phyloP scores from a whole-genome alignment of 768 basidiomycete species.

The Lactarius psammicola region DNA sequence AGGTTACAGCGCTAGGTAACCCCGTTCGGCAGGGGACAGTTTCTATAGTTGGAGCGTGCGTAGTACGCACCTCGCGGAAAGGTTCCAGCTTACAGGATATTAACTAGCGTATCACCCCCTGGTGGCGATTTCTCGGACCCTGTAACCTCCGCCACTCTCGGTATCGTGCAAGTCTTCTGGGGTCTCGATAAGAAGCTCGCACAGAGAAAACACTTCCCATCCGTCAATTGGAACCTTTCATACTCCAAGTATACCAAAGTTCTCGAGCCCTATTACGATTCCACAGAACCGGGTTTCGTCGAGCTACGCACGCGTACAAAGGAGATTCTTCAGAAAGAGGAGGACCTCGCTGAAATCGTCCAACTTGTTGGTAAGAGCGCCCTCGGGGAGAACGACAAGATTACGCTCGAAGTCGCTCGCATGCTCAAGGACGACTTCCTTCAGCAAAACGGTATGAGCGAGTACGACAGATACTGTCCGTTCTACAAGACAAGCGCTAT shows the following conservation, averaged over 20 bases:
- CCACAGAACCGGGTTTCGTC: slow-evolving; percentile 90
- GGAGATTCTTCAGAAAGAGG: slow-evolving; percentile 98
- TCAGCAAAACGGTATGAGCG: slow-evolving; percentile 98
- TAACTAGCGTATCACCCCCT: slow-evolving; percentile 86
- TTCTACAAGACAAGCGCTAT: slow-evolving; percentile 99
- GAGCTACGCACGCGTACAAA: slow-evolving; percentile 90
- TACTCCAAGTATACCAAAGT: slow-evolving; percentile 98
- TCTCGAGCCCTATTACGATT: slow-evolving; percentile 89
- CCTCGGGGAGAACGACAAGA: slow-evolving; percentile 95
- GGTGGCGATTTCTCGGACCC: slow-evolving; percentile 99
- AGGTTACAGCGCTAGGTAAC: slow-evolving; percentile 88
- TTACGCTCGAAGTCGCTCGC: slow-evolving; percentile 93
- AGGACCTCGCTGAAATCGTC: slow-evolving; percentile 97
- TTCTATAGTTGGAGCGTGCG: slow-evolving; percentile 98
- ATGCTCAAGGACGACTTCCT: slow-evolving; percentile 98
- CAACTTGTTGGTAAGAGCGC: slow-evolving; percentile 99
- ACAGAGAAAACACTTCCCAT: slow-evolving; percentile 98
- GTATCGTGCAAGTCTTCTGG: slow-evolving; percentile 99
- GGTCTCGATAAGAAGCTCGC: slow-evolving; percentile 99
- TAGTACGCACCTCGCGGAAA: slow-evolving; percentile 30
- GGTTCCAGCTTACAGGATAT: slow-evolving; percentile 12
- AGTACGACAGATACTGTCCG: slow-evolving; percentile 95
- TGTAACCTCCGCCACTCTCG: slow-evolving; percentile 93
- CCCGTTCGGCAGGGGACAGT: slow-evolving; percentile 89
- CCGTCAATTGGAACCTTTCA: slow-evolving; percentile 99